These are phyloP conservation scores for Yamadazyma oceani DNA, from an alignment of 1,139 yeast species.

Conservation along the genomic window DNA sequence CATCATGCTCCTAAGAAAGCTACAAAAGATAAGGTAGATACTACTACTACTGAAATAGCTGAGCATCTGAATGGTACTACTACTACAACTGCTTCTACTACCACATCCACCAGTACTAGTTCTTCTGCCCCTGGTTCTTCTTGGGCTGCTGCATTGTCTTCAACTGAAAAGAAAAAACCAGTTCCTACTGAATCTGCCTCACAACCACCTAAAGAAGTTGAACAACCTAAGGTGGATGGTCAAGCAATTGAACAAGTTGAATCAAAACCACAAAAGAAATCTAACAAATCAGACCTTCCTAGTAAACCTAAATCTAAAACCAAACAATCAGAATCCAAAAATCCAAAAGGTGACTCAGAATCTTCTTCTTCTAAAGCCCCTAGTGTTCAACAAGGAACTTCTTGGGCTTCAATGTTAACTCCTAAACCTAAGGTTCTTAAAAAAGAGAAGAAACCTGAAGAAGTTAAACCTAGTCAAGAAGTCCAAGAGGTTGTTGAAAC, in stretches of 20 bases:
- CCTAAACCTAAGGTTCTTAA: slow-evolving; percentile 43
- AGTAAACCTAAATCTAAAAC: slow-evolving; percentile 10
- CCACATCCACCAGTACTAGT: slow-evolving; percentile 18
- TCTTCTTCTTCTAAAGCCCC: slow-evolving; percentile 19
- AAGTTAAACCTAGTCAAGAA: slow-evolving; percentile 12
- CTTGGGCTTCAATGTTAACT: slow-evolving; percentile 64
- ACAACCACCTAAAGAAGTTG: slow-evolving; percentile 13
- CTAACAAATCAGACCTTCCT: slow-evolving; percentile 5
- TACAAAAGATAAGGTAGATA: slow-evolving; percentile 6
- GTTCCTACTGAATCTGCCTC: slow-evolving; percentile 14
- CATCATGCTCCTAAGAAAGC: slow-evolving; percentile 8
- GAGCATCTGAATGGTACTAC: slow-evolving; percentile 5
- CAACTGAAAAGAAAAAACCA: slow-evolving; percentile 32
- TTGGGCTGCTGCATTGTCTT: slow-evolving; percentile 54
- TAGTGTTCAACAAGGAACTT: slow-evolving; percentile 14
- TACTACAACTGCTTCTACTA: slow-evolving; percentile 19
- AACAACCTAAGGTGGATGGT: slow-evolving; percentile 8
- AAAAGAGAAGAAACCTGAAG: slow-evolving; percentile 13
- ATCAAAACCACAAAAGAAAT: slow-evolving; percentile 9
- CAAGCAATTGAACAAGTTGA: slow-evolving; percentile 5
- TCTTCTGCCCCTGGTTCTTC: slow-evolving; percentile 27
- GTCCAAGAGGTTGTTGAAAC: slow-evolving; percentile 8
- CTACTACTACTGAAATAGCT: slow-evolving; percentile 10
- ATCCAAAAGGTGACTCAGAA: slow-evolving; percentile 22
- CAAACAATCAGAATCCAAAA: slow-evolving; percentile 6